A percentile compares a stretch with the other conserved stretches of the same genome.
Evolutionary conservation across 106 monocot genomes (phyloP).

Genomic region (Gastrodia elata): DNA sequence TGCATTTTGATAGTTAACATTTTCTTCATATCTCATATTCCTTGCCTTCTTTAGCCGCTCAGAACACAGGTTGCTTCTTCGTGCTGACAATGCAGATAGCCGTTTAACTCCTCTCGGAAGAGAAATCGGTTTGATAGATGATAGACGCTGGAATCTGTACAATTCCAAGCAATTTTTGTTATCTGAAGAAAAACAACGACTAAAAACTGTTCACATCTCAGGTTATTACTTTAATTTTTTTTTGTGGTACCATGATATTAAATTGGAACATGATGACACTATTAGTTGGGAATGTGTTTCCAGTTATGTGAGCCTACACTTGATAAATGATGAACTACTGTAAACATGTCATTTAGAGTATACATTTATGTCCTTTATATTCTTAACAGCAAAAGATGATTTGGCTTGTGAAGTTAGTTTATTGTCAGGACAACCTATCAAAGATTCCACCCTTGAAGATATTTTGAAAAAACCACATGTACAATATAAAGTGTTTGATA

Average conservation of each 20-base stretch:
- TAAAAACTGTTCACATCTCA: constrained; percentile 64
- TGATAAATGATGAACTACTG: neutral
- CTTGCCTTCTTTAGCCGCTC: constrained; percentile 49
- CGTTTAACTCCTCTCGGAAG: constrained; percentile 90
- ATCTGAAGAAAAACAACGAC: constrained; percentile 69
- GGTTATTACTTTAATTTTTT: constrained; percentile 29
- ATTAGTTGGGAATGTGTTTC: neutral
- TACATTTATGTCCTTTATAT: neutral
- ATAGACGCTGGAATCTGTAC: constrained; percentile 86
- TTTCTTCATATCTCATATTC: neutral
- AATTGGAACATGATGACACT: neutral
- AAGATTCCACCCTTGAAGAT: constrained; percentile 64
- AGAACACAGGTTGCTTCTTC: constrained; percentile 86
- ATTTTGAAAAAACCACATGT: constrained; percentile 93
- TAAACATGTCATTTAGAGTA: neutral
- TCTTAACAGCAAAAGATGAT: constrained; percentile 44
- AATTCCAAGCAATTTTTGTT: constrained; percentile 74
- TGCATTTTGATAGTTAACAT: neutral
- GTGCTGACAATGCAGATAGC: constrained; percentile 95
- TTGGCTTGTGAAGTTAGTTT: constrained; percentile 59
- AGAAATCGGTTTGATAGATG: constrained; percentile 95
- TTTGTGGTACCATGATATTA: neutral
- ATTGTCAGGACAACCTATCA: constrained; percentile 85
- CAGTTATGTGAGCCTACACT: neutral
- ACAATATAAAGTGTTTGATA: constrained; percentile 78